Percentiles rank a stretch among this genome's conserved stretches.
Evolutionary conservation across 208 protist genomes (phyloP).

Genomic region (Crithidia mellificae): DNA sequence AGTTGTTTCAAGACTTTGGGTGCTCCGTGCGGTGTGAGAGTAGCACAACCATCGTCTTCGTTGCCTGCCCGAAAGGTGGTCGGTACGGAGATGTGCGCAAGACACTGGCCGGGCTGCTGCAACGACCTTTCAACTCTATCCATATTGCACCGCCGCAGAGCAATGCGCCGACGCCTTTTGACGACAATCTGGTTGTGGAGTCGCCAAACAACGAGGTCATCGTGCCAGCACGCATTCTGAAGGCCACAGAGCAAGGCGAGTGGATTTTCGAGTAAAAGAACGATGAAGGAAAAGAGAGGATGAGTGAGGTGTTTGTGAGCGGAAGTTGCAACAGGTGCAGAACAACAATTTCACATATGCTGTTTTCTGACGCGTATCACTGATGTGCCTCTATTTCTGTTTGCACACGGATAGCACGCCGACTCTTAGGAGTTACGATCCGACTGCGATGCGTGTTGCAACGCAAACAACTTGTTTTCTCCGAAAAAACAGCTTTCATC

Average conservation of each 20-base stretch:
- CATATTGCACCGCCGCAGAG: conserved; percentile 31
- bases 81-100: conserved; percentile 77
- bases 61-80: conserved; percentile 50
- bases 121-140: conserved; percentile 43
- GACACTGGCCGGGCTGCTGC: conserved; percentile 60
- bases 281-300: too few species aligned
- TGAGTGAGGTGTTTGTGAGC: too few species aligned
- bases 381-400: too few species aligned
- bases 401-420: too few species aligned
- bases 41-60: conserved; percentile 56
- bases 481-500: too few species aligned
- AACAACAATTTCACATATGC: too few species aligned
- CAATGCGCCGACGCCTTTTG: conserved; percentile 25
- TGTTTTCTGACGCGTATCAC: too few species aligned
- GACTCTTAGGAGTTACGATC: too few species aligned
- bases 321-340: too few species aligned
- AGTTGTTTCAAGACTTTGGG: conserved; percentile 57
- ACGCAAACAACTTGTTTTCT: too few species aligned
- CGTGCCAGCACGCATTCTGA: conserved; percentile 42
- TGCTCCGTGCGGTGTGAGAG: conserved; percentile 61
- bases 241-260: conserved; percentile 28
- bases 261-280: conserved; percentile 45
- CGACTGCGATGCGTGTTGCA: too few species aligned
- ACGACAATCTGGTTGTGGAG: conserved; percentile 37
- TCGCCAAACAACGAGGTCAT: conserved; percentile 38